Conservation (phyloP, 108 stramenopile genomes). For the Skeletonema menzelii region DNA sequence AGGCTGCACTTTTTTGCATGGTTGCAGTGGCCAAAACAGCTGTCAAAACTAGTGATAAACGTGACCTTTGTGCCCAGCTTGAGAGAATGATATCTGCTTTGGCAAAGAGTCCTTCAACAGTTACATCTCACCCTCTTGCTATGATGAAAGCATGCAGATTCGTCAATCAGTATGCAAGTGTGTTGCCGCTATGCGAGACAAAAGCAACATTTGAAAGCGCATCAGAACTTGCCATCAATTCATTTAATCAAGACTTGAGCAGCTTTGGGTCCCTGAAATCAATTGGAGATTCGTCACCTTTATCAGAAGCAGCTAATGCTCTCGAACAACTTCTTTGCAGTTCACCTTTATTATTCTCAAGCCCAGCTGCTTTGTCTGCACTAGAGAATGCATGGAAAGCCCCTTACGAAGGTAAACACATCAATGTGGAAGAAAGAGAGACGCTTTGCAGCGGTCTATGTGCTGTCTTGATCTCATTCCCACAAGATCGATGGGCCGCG, state of each 20-base stretch:
- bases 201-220: constrained; percentile 41
- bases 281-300: constrained; percentile 31
- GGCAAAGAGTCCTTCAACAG: constrained; percentile 40
- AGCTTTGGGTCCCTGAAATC: constrained; percentile 22
- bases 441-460: constrained; percentile 54
- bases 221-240: constrained; percentile 54
- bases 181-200: constrained; percentile 33
- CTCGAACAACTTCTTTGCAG: constrained; percentile 44
- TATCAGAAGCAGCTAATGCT: constrained; percentile 54
- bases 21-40: constrained; percentile 49
- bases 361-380: constrained; percentile 47
- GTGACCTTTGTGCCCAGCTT: constrained; percentile 21
- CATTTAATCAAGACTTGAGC: constrained; percentile 43
- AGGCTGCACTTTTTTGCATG: constrained; percentile 78
- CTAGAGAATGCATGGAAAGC: constrained; percentile 60
- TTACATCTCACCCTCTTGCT: constrained; percentile 54
- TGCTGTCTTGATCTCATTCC: constrained; percentile 50
- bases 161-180: constrained; percentile 46
- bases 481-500: constrained; percentile 36
- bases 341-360: constrained; percentile 47
- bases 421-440: constrained; percentile 56
- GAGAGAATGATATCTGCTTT: constrained; percentile 51
- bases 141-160: constrained; percentile 53
- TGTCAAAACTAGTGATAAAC: constrained; percentile 19
- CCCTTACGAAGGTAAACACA: constrained; percentile 36